phyloP scores from a whole-genome alignment of 2,329 filamentous ascomycete species.

The Epichloe brachyelytri region DNA sequence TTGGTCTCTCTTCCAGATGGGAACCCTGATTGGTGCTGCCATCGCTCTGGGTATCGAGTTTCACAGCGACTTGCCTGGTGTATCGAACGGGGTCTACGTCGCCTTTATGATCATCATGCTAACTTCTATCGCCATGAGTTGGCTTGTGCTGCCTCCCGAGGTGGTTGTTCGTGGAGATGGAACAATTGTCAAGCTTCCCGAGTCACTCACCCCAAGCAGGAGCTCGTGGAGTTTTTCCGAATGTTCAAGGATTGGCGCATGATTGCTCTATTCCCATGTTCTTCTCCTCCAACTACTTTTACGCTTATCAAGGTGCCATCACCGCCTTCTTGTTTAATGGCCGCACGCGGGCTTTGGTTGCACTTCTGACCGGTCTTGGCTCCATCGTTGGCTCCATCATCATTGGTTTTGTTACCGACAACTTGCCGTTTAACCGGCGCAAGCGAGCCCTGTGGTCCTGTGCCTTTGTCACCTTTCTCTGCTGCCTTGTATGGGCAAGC shows the following conservation, averaged over 20 bases:
- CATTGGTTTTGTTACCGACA: constrained; percentile 53
- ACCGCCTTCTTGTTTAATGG: constrained; percentile 60
- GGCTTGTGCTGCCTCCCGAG: constrained; percentile 8
- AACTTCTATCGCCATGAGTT: constrained; percentile 7
- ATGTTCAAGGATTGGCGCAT: constrained; percentile 28
- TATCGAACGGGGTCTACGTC: constrained; percentile 4
- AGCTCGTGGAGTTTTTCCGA: constrained; percentile 7
- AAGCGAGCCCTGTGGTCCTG: constrained; percentile 48
- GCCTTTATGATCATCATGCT: constrained; percentile 7
- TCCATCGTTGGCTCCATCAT: constrained; percentile 58
- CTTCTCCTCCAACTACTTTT: constrained; percentile 73
- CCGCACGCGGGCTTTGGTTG: constrained; percentile 62
- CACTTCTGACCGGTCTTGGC: constrained; percentile 55
- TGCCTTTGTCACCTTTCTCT: constrained; percentile 43
- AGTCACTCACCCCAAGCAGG: constrained; percentile 5
- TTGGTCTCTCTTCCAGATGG: constrained; percentile 91
- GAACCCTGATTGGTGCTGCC: constrained; percentile 61
- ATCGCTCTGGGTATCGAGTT: constrained; percentile 15
- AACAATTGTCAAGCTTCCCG: constrained; percentile 3
- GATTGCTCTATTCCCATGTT: constrained; percentile 66
- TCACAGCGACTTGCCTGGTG: constrained; percentile 2
- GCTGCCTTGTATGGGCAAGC: constrained; percentile 56
- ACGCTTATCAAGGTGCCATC: constrained; percentile 65
- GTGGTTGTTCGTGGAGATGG: constrained; percentile 7
- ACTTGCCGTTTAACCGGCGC: constrained; percentile 39